phyloP scores from a whole-genome alignment of 2,329 filamentous ascomycete species.

The Ascochyta viciae-villosae region DNA sequence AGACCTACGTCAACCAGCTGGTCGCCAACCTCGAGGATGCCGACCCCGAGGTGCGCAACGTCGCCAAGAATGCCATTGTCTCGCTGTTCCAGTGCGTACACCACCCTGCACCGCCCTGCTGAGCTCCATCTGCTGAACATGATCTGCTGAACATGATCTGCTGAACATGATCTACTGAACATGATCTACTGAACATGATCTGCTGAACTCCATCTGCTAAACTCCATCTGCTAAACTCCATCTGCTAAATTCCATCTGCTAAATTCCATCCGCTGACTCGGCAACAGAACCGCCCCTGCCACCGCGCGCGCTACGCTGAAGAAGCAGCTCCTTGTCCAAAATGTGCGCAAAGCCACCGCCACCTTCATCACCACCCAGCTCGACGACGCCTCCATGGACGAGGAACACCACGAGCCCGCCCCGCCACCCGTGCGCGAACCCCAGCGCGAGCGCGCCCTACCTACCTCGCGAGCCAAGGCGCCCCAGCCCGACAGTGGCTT shows the following conservation, averaged over 20 bases:
- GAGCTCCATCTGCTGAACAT: neutral
- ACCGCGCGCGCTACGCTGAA: constrained; percentile 88
- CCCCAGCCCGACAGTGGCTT: constrained; percentile 53
- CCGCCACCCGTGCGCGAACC: constrained; percentile 28
- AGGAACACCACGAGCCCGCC: constrained; percentile 3
- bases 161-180: constrained; percentile 19
- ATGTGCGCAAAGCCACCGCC: constrained; percentile 86
- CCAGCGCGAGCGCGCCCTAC: constrained; percentile 32
- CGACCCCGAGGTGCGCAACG: constrained; percentile 84
- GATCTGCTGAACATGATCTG: constrained; percentile 17
- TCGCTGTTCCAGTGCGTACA: constrained; percentile 77
- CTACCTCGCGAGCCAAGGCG: constrained; percentile 43
- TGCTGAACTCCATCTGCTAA: constrained; percentile 18
- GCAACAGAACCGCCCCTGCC: constrained; percentile 72
- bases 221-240: constrained; percentile 18
- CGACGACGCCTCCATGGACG: constrained; percentile 65
- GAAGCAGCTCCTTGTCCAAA: constrained; percentile 81
- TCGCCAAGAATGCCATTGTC: constrained; percentile 82
- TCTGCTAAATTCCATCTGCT: too few relatives aligned
- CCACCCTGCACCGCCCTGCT: neutral
- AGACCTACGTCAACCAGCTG: constrained; percentile 79
- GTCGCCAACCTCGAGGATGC: constrained; percentile 91
- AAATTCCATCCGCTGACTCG: constrained; percentile 20
- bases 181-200: constrained; percentile 17
- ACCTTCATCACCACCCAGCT: constrained; percentile 81